Evolutionary conservation across 768 basidiomycete genomes (phyloP).

Genomic region (Jaapia argillacea): DNA sequence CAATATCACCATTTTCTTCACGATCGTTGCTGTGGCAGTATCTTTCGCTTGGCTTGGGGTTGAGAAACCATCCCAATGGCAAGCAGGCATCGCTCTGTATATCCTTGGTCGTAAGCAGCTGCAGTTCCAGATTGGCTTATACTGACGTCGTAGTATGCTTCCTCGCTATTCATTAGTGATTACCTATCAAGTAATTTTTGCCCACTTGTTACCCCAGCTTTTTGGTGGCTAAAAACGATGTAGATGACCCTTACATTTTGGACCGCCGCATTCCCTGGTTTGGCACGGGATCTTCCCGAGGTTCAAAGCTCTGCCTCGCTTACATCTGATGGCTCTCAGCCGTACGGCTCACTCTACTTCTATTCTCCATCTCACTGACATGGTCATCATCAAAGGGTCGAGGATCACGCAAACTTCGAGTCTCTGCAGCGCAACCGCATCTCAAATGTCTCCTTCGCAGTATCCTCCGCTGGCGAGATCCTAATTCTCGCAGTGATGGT

Average conservation of each 20-base stretch:
- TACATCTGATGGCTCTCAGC: conserved; percentile 32
- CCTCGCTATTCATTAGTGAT: conserved; percentile 48
- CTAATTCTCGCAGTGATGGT: conserved; percentile 64
- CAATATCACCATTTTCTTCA: conserved; percentile 71
- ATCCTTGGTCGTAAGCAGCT: conserved; percentile 49
- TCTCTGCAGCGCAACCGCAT: conserved; percentile 64
- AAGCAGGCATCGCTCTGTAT: conserved; percentile 49
- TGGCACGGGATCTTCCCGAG: conserved; percentile 61
- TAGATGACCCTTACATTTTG: conserved; percentile 65
- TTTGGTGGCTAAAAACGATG: neutral
- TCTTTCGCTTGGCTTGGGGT: conserved; percentile 77
- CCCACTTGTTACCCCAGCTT: neutral
- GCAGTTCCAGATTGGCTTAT: too few species aligned
- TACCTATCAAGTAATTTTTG: conserved; percentile 46
- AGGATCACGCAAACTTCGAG: conserved; percentile 44
- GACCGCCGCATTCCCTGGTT: conserved; percentile 75
- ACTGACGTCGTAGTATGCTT: neutral
- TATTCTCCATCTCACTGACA: neutral
- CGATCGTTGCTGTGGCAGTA: conserved; percentile 50
- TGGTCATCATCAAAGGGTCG: conserved; percentile 20
- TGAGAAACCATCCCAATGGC: conserved; percentile 54
- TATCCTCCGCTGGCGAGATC: conserved; percentile 63
- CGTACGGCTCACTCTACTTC: conserved; percentile 22
- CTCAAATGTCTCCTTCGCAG: conserved; percentile 65
- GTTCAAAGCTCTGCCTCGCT: conserved; percentile 42